Evolutionary conservation across 2,329 filamentous ascomycete genomes (phyloP), one percentile per base, ranked within the genome.

Genomic region (Paraphoma sp.): DNA sequence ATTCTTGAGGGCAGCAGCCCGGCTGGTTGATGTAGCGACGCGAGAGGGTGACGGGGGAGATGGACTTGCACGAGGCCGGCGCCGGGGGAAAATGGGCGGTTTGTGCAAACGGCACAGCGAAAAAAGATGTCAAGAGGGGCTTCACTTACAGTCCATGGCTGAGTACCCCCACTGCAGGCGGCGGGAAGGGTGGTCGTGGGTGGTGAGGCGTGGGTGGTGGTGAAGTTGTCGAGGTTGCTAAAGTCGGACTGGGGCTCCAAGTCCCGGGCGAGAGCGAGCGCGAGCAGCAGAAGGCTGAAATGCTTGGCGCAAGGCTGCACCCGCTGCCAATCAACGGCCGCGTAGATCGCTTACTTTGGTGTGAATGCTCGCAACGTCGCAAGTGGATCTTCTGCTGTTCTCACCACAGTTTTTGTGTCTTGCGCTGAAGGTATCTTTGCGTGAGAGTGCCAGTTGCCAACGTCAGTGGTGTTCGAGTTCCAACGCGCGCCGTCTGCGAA

Each of bases 131-230:
- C 70, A 69, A 70, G 67, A 77, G 71, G 68, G 44, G 70, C 66
- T 62, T 66, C 69, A 86, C 83, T 84, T 78, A 86, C 85, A 83
- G 79, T 85, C 83, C 84, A 87, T 86, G 78, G 74, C 79, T 78
- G 76, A 79, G 80, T 78, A 80, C 79, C 81, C 81, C 79, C 74
- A 55, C 55, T 58, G 57, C 54, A 47, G 60, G 61, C 42, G 52
- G 56, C 74, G 67, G 68, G 59, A 61, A 54, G 57, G 64, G 56
- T 57, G 62, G 53, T 64, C 61, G 66, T 63, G 12, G 67, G 65
- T 71, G 70, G 64, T 58, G 69, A 68, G 69, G 67, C 69, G 73
- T 60, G 58, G 58, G 65, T 63, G 60, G 65, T 62, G 54, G 70
- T 65, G 68, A 66, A 57, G 59, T 56, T 64, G 67, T 64, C 59